phyloP scores from a whole-genome alignment of 495 filamentous ascomycete genomes.

The Collariella sp. region DNA sequence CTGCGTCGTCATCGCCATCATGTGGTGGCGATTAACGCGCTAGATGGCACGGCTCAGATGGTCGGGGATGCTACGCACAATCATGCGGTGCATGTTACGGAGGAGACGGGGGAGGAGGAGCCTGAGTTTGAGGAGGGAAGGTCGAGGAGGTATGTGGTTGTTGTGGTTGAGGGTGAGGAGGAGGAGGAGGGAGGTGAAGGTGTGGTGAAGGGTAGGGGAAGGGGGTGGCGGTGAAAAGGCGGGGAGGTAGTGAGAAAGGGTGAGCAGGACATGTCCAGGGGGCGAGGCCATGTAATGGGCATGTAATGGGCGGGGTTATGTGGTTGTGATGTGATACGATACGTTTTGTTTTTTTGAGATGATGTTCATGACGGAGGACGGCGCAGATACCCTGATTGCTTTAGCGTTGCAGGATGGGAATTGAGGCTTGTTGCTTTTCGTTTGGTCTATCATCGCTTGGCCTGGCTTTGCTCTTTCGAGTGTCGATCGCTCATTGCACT shows the following conservation, averaged over 20 bases:
- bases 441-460: not conserved
- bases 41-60: constrained; percentile 20
- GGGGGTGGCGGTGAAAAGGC: too few relatives aligned
- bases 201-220: not conserved
- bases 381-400: constrained; percentile 5
- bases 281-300: not conserved
- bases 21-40: constrained; percentile 22
- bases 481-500: too few relatives aligned
- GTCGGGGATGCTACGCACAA: constrained; percentile 10
- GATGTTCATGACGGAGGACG: constrained; percentile 1
- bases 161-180: constrained; percentile 13
- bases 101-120: constrained; percentile 14
- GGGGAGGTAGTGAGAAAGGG: too few relatives aligned
- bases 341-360: not conserved
- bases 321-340: not conserved
- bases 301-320: not conserved
- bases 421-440: not conserved
- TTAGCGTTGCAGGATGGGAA: not conserved
- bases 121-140: constrained; percentile 7
- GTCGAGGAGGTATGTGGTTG: constrained; percentile 24
- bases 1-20: constrained; percentile 20
- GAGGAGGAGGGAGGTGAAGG: not conserved
- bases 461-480: too few relatives aligned
- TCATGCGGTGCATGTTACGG: constrained; percentile 22
- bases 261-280: not conserved